A percentile compares a stretch with the other conserved stretches of the same genome.
These are phyloP conservation scores for Sinapis alba DNA, from an alignment of 441 rosid genomes.

Conservation along the genomic window DNA sequence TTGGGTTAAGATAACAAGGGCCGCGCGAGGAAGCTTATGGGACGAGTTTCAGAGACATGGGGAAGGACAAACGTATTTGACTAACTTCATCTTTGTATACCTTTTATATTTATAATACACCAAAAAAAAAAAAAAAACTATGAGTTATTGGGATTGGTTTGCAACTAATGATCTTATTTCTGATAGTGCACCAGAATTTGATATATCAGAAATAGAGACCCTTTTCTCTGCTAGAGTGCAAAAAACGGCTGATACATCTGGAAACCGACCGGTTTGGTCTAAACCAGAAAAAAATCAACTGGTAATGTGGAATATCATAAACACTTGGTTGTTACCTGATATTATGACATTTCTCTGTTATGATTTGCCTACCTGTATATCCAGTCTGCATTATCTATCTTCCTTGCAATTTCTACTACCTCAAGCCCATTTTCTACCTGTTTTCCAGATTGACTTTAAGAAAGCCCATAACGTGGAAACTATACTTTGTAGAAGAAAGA, in stretches of 20 bases:
- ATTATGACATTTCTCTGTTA: too few species aligned
- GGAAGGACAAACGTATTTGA: conserved; percentile 41
- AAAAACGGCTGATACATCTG: conserved; percentile 37
- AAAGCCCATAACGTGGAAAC: conserved; percentile 96
- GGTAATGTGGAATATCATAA: conserved; percentile 58
- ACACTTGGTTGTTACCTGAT: too few species aligned
- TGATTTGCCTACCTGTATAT: too few species aligned
- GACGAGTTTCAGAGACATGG: background rate
- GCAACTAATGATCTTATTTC: conserved; percentile 8
- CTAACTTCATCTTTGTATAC: conserved; percentile 33
- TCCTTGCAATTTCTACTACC: too few species aligned
- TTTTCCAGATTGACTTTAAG: conserved; percentile 78
- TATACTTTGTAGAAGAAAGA: conserved; percentile 94
- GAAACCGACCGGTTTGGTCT: background rate
- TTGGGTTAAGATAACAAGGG: conserved; percentile 97
- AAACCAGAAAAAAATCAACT: conserved; percentile 73
- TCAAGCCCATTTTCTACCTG: conserved; percentile 6
- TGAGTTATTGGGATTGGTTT: background rate
- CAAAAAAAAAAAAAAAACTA: background rate
- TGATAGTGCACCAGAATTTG: conserved; percentile 77
- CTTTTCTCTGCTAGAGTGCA: conserved; percentile 81
- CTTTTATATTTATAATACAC: background rate
- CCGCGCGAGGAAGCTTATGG: conserved; percentile 63
- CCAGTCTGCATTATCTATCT: too few species aligned
- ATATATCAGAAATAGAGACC: conserved; percentile 85